phyloP scores from a whole-genome alignment of 345 rosid genomes.

The Barbarea vulgaris region DNA sequence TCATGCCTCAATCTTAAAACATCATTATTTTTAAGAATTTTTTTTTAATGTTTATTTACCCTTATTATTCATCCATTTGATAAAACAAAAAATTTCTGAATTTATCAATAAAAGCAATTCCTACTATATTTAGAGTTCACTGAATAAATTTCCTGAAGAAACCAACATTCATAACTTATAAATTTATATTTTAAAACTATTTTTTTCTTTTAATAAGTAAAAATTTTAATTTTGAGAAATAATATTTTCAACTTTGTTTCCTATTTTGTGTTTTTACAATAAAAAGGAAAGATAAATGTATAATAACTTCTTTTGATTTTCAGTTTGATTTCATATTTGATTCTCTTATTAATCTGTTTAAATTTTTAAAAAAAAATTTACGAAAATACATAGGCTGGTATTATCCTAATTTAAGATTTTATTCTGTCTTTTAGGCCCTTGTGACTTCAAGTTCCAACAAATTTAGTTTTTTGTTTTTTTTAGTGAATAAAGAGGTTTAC shows the following conservation, averaged over 20 bases:
- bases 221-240: background rate
- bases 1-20: background rate
- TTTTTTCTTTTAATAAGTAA: background rate
- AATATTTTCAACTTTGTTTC: background rate
- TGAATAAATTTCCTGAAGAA: background rate
- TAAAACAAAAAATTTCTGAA: background rate
- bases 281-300: background rate
- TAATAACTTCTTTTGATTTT: conserved; percentile 4
- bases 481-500: conserved; percentile 32
- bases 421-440: conserved; percentile 20
- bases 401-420: conserved; percentile 18
- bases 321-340: background rate
- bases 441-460: conserved; percentile 47
- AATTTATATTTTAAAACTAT: background rate
- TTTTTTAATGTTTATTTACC: background rate
- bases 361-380: background rate
- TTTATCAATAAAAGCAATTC: background rate
- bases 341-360: background rate
- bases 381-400: conserved; percentile 23
- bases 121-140: background rate
- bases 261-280: background rate
- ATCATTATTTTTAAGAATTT: background rate
- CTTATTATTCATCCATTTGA: background rate
- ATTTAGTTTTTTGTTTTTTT: background rate
- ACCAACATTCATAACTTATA: background rate